phyloP scores from a whole-genome alignment of 371 early-diverging fungal genomes.

The Nematocida sp. region DNA sequence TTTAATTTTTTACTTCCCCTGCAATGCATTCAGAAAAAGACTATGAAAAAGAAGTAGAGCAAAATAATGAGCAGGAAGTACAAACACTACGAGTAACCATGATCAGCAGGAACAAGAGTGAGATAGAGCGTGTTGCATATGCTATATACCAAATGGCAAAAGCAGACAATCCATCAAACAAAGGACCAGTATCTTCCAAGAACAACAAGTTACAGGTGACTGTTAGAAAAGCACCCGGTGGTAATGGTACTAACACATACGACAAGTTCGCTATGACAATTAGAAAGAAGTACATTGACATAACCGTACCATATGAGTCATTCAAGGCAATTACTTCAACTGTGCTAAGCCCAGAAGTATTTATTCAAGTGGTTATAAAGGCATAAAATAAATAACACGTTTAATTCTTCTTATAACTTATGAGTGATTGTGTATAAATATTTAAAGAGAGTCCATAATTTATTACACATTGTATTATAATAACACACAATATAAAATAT shows the following conservation, averaged over 20 bases:
- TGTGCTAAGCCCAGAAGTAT: constrained; percentile 53
- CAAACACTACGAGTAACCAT: constrained; percentile 40
- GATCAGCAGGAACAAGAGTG: constrained; percentile 54
- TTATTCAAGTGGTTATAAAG: constrained; percentile 54
- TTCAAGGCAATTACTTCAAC: constrained; percentile 46
- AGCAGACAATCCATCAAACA: constrained; percentile 28
- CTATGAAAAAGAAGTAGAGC: constrained; percentile 58
- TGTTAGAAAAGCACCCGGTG: constrained; percentile 49
- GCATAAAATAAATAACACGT: constrained; percentile 28
- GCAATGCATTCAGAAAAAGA: constrained; percentile 54
- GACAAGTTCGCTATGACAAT: constrained; percentile 54
- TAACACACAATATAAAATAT: too few relatives aligned
- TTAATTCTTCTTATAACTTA: background rate
- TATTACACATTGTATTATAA: too few relatives aligned
- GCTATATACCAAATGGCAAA: constrained; percentile 50
- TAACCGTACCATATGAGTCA: constrained; percentile 42
- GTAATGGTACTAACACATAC: constrained; percentile 58
- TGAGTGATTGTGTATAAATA: too few relatives aligned
- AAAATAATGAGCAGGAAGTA: constrained; percentile 3
- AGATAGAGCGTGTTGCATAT: constrained; percentile 53
- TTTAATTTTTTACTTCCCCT: constrained; percentile 53
- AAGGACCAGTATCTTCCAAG: constrained; percentile 38
- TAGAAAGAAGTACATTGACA: constrained; percentile 54
- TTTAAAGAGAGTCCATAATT: too few relatives aligned
- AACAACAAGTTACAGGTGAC: constrained; percentile 50